Conservation (phyloP, 1,284 basidiomycete genomes). For the Cutaneotrichosporon cavernicola region DNA sequence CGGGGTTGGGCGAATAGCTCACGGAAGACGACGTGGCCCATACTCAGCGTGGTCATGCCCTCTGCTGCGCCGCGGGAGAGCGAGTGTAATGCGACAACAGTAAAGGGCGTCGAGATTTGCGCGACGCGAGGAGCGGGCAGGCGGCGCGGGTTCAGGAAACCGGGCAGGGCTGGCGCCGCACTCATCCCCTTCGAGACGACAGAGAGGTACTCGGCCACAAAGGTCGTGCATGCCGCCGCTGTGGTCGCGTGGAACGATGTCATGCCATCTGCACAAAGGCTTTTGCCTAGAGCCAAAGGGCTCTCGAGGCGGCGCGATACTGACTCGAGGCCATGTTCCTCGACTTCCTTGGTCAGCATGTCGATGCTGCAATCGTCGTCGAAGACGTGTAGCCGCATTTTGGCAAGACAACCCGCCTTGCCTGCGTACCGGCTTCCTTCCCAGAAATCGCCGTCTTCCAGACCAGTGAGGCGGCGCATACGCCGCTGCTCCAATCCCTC, state of each 20-base stretch:
- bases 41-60: constrained; percentile 77
- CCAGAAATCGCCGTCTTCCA: constrained; percentile 48
- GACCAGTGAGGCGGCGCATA: constrained; percentile 42
- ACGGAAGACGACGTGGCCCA: constrained; percentile 71
- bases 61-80: constrained; percentile 62
- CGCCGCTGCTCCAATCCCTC: constrained; percentile 45
- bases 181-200: not conserved
- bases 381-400: constrained; percentile 37
- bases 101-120: constrained; percentile 40
- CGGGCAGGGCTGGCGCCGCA: constrained; percentile 25
- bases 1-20: constrained; percentile 59
- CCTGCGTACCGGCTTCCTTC: constrained; percentile 46
- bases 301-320: not conserved
- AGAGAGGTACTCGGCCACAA: constrained; percentile 32
- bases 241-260: constrained; percentile 36
- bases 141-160: constrained; percentile 40
- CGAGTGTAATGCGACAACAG: constrained; percentile 58
- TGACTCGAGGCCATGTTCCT: constrained; percentile 4
- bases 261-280: constrained; percentile 14
- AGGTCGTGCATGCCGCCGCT: constrained; percentile 25
- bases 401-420: constrained; percentile 32
- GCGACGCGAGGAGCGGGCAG: constrained; percentile 44
- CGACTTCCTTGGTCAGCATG: not conserved
- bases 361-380: constrained; percentile 22
- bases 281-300: too few relatives aligned